Conservation (phyloP, 768 basidiomycete species). For the Amanita molliuscula region DNA sequence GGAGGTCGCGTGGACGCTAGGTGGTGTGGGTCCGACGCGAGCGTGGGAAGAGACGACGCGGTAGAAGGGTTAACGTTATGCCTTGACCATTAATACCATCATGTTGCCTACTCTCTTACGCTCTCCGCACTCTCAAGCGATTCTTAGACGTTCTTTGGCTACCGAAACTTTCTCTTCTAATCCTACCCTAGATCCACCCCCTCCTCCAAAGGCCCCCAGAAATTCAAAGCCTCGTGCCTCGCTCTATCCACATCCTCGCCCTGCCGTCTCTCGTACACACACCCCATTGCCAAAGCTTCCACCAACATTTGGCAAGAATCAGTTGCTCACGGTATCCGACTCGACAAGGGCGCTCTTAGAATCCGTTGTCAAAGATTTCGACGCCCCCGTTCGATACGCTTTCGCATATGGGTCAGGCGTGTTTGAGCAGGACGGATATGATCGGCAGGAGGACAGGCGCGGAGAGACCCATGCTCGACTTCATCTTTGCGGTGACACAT, state of each 20-base stretch:
- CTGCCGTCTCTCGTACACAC: constrained; percentile 26
- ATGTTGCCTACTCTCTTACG: constrained; percentile 1
- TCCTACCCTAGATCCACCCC: constrained; percentile 25
- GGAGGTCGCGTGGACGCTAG: constrained; percentile 73
- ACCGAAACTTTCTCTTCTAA: constrained; percentile 30
- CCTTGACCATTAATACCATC: constrained; percentile 6
- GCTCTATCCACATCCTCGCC: constrained; percentile 38
- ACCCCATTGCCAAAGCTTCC: constrained; percentile 45
- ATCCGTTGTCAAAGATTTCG: constrained; percentile 67
- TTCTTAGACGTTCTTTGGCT: constrained; percentile 29
- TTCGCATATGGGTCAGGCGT: constrained; percentile 98
- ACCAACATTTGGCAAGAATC: constrained; percentile 69
- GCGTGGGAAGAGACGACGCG: neutral
- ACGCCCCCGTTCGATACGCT: constrained; percentile 91
- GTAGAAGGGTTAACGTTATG: neutral
- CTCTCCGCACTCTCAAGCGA: neutral
- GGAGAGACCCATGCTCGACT: constrained; percentile 79
- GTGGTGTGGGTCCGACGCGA: constrained; percentile 30
- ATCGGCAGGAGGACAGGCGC: constrained; percentile 16
- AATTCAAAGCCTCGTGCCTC: constrained; percentile 13
- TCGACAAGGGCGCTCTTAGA: constrained; percentile 75
- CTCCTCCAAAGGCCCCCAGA: constrained; percentile 16
- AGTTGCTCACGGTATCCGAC: constrained; percentile 69
- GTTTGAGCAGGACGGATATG: constrained; percentile 84
- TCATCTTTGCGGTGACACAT: constrained; percentile 93